phyloP scores from a whole-genome alignment of 2,329 filamentous ascomycete species.

The Onygena corvina region DNA sequence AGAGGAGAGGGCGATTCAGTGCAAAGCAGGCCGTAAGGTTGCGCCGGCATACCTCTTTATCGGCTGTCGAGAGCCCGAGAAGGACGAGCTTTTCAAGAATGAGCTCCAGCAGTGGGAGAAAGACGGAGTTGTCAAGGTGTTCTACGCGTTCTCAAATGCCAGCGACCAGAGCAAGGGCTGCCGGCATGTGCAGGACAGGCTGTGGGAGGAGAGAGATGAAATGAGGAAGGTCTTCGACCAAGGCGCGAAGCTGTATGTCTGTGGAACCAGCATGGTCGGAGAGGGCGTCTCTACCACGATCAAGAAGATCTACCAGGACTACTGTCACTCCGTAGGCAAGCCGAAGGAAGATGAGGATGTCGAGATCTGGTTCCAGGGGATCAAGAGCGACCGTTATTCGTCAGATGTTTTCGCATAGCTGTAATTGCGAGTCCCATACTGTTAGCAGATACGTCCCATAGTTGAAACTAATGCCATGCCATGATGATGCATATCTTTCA shows the following conservation, averaged over 20 bases:
- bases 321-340: not conserved
- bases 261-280: not conserved
- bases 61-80: not conserved
- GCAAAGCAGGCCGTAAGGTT: not conserved
- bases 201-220: not conserved
- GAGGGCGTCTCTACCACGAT: not conserved
- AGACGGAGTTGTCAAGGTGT: not conserved
- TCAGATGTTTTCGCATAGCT: conserved; percentile 2
- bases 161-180: conserved; percentile 2
- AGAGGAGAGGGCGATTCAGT: conserved; percentile 1
- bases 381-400: conserved; percentile 1
- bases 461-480: no score
- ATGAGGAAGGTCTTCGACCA: conserved; percentile 4
- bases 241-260: not conserved
- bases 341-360: conserved; percentile 1
- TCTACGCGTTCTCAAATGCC: not conserved
- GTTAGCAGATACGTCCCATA: no score
- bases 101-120: not conserved
- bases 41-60: conserved; percentile 3
- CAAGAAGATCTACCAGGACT: conserved; percentile 4
- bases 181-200: not conserved
- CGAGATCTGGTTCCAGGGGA: not conserved
- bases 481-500: no score
- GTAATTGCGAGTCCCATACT: no score
- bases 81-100: not conserved